phyloP scores from a whole-genome alignment of 495 filamentous ascomycete genomes.

The Friedmanniomyces simplex region DNA sequence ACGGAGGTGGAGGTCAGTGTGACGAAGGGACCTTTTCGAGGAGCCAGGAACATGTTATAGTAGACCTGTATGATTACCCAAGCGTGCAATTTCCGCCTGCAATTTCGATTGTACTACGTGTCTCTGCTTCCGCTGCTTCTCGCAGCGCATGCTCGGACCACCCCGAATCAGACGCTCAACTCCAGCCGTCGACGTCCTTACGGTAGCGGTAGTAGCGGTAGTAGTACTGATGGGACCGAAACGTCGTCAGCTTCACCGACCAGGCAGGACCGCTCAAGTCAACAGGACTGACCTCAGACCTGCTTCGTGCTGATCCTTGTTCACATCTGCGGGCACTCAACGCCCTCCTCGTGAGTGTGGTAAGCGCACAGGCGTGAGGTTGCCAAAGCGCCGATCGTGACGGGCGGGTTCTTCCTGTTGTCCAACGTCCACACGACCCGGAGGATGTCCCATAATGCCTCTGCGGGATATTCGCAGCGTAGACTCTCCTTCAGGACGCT shows the following conservation, averaged over 20 bases:
- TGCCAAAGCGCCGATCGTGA: neutral
- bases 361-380: neutral
- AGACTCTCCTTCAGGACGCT: neutral
- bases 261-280: too few species aligned
- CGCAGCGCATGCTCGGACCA: too few species aligned
- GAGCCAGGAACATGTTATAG: neutral
- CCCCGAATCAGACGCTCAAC: too few species aligned
- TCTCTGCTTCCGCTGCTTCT: too few species aligned
- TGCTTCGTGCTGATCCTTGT: too few species aligned
- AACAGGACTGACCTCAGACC: too few species aligned
- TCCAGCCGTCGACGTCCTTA: too few species aligned
- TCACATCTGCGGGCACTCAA: neutral
- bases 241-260: neutral
- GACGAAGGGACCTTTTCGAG: neutral
- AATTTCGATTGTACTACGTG: too few species aligned
- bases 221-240: too few species aligned
- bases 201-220: too few species aligned
- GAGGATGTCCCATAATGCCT: neutral
- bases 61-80: too few species aligned
- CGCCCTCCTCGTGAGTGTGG: conserved; percentile 1
- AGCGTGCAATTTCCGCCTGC: too few species aligned
- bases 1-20: neutral
- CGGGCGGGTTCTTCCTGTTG: neutral
- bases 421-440: neutral
- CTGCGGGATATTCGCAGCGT: neutral